Evolutionary conservation across 225 moss, liverwort and hornwort genomes (phyloP).

Genomic region (Takakia lepidozioides): DNA sequence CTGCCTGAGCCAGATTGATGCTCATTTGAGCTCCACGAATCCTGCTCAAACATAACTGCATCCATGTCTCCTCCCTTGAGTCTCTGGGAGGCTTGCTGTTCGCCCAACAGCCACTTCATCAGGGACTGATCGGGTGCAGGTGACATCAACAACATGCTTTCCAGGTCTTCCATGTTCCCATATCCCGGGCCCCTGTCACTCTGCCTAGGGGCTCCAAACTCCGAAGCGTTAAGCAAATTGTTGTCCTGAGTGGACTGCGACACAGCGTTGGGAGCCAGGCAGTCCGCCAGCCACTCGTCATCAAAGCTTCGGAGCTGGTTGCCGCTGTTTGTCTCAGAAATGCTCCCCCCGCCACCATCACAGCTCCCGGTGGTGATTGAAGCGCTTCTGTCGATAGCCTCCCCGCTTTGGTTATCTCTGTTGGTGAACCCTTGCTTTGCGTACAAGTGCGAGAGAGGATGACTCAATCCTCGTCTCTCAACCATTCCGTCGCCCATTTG

Average conservation of each 20-base stretch:
- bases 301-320: constrained; percentile 10
- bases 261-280: constrained; percentile 8
- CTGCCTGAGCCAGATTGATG: constrained; percentile 13
- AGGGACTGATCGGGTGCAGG: constrained; percentile 18
- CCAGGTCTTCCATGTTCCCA: constrained; percentile 15
- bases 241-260: constrained; percentile 10
- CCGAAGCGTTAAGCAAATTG: constrained; percentile 8
- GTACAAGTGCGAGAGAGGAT: constrained; percentile 3
- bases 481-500: constrained; percentile 9
- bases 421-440: constrained; percentile 4
- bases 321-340: constrained; percentile 7
- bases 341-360: constrained; percentile 10
- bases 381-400: constrained; percentile 17
- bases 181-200: constrained; percentile 4
- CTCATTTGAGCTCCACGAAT: constrained; percentile 39
- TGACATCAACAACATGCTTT: constrained; percentile 13
- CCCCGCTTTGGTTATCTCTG: no score
- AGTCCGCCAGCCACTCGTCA: constrained; percentile 41
- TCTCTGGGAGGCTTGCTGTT: constrained; percentile 8
- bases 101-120: constrained; percentile 29
- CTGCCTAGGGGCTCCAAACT: constrained; percentile 15
- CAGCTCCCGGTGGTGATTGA: constrained; percentile 11
- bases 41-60: constrained; percentile 22
- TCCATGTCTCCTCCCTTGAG: constrained; percentile 10
- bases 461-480: constrained; percentile 2